Base-by-base conservation (phyloP, 371 early-diverging fungal species). In the Chytridium lagenaria region DNA sequence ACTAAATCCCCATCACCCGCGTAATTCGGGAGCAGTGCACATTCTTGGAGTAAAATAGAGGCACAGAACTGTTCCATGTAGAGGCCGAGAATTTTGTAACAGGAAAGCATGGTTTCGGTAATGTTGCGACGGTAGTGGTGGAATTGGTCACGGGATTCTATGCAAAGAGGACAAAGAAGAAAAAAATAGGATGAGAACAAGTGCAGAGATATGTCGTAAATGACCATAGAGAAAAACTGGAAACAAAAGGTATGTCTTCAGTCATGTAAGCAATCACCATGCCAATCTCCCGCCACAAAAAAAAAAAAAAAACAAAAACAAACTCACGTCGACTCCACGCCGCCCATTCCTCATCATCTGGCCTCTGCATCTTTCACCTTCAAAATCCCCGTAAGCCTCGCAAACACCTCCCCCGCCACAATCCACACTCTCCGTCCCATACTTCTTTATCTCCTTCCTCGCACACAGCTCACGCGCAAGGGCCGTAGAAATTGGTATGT, bases 71-170 rank as follows among this genome's bases (percentile, higher is more conserved):
- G 75, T 36, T 91, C 77, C 82, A 92, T 87, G 22, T 86, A 84
- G n/a, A 82, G 83, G 38, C 89, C 88, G 15, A 93, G 80, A 12
- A 92, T 87, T 70, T 87, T 88, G 75, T 91, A 90, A 22, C 91
- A 88, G 69, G 89, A 87, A 59, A 92, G 86, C 69, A 93, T 79
- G 10, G 90, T 89, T 59, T 94, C 95, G 2, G 90, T 90, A 31
- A 89, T 82, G 77, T 93, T 92, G 28, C 91, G 84, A 34, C 94
- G 89, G 76, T 89, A 92, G 22, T 81, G 81, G n/a, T 78, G 77
- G 73, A 92, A 93, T 51, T 84, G 85, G 49, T 93, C 90, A 50
- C 82, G 44, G 81, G 36, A 79, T 67, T 12, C 55, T 26, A 61
- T 77, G 30, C 23, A 33, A 52, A 55, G 59, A 39, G 40, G 33